These are phyloP conservation scores for Microdochium bolleyi DNA, from an alignment of 2,329 filamentous ascomycete species.

Conservation along the genomic window DNA sequence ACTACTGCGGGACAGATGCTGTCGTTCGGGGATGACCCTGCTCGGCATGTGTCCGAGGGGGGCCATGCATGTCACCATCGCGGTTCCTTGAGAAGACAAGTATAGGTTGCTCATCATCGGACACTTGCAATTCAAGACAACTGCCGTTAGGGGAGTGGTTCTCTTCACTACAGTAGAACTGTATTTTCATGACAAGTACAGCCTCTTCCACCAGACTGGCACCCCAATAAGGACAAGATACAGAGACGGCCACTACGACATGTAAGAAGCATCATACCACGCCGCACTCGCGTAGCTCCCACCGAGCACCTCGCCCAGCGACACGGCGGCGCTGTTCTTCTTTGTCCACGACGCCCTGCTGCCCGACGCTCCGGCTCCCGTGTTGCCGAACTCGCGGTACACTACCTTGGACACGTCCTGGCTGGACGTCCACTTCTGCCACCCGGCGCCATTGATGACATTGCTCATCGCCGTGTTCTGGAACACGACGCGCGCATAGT, in stretches of 20 bases:
- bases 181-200: too few relatives aligned
- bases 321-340: slow-evolving; percentile 24
- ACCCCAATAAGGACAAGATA: neutral
- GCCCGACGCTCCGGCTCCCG: slow-evolving; percentile 45
- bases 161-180: too few relatives aligned
- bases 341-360: slow-evolving; percentile 36
- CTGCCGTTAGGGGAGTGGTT: too few relatives aligned
- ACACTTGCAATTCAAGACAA: too few relatives aligned
- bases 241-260: neutral
- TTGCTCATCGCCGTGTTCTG: slow-evolving; percentile 39
- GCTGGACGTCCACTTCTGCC: slow-evolving; percentile 45
- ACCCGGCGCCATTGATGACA: slow-evolving; percentile 53
- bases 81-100: too few relatives aligned
- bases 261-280: slow-evolving; percentile 12
- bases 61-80: too few relatives aligned
- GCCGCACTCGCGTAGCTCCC: slow-evolving; percentile 8
- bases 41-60: too few relatives aligned
- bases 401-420: slow-evolving; percentile 41
- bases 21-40: too few relatives aligned
- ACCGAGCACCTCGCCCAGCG: slow-evolving; percentile 20
- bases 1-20: too few relatives aligned
- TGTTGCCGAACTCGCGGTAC: slow-evolving; percentile 53
- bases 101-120: too few relatives aligned
- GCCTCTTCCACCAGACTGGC: neutral
- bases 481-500: slow-evolving; percentile 38